phyloP scores from a whole-genome alignment of 2,329 filamentous ascomycete species.

The Phialocephala subalpina region DNA sequence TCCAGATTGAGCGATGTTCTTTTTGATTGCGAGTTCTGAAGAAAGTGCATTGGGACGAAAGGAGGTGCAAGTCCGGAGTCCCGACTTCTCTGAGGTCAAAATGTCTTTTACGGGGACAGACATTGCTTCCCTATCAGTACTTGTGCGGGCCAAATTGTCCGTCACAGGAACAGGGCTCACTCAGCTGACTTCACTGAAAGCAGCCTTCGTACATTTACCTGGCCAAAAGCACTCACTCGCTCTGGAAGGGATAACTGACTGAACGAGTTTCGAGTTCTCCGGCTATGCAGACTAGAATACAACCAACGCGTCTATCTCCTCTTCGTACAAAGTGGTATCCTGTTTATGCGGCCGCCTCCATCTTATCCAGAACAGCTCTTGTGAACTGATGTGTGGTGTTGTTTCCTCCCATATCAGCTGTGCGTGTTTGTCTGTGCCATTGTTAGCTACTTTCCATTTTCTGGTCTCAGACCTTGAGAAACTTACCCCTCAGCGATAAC shows the following conservation, averaged over 20 bases:
- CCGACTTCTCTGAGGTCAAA: no score
- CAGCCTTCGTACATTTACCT: not conserved
- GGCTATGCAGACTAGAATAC: conserved; percentile 42
- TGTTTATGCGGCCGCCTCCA: conserved; percentile 67
- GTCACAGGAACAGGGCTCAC: no score
- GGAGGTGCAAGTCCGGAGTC: no score
- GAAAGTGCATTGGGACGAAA: no score
- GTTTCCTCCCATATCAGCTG: conserved; percentile 93
- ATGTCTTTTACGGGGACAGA: no score
- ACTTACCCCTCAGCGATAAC: conserved; percentile 90
- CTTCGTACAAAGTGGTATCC: conserved; percentile 38
- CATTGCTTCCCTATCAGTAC: no score
- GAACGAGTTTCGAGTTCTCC: conserved; percentile 28
- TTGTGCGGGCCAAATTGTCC: no score
- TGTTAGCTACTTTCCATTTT: conserved; percentile 41
- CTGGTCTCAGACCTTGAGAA: conserved; percentile 1
- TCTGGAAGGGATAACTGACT: conserved; percentile 13
- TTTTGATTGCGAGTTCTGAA: no score
- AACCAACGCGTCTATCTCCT: conserved; percentile 29
- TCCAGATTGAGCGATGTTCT: no score
- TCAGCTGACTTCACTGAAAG: not conserved
- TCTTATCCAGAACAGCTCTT: conserved; percentile 90
- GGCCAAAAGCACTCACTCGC: not conserved
- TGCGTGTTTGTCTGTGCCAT: conserved; percentile 75
- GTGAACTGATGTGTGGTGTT: conserved; percentile 95